Evolutionary conservation across 2,329 filamentous ascomycete species (phyloP), one percentile per base, ranked within the genome.

Genomic region (Neodidymelliopsis sp.): DNA sequence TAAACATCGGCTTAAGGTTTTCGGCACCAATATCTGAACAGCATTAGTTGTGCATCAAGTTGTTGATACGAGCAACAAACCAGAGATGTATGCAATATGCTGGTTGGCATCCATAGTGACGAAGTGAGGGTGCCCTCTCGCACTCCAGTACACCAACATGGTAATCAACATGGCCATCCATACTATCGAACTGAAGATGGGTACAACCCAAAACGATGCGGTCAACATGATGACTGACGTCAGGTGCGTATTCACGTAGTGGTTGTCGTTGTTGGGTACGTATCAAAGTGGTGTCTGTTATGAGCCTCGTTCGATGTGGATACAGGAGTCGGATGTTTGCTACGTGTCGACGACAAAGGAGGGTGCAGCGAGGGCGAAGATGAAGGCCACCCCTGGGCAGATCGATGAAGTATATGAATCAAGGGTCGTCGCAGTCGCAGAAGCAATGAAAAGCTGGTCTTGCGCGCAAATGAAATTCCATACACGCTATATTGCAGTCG

Each of bases 1-100:
- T 86, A 77, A 94, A 94, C 54, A 93, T 79, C 2, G 90, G 89
- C 68, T 92, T 89, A 13, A 92, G 80, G 20, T 78, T 72, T 41
- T 77, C 73, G 0, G 84, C 84, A 38, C 83, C 84, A 47, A 86
- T 74, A 63, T 87, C 83, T 59, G 49, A 6, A 27, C 23, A 25
- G 71, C 72, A 61, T 67, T 39, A 65, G 56, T 12, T 15, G 4
- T 18, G 24, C 15, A 9, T 7, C n/a, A 11, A 15, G 2, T n/a
- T 13, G 11, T 15, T 11, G 6, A 7, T 6, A 10, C 3, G 7
- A 20, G 42, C 4, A 23, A 33, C 53, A 22, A 77, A 72, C 89
- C 84, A 59, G 84, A 88, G 65, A 90, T 90, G 76, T 87, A 91
- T 54, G 89, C 84, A 31, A 93, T 86, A 19, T 60, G 70, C 66